Evolutionary conservation across 139 green algal genomes (phyloP), one percentile per base, ranked within the genome.

Genomic region (Coelastrella sp.): DNA sequence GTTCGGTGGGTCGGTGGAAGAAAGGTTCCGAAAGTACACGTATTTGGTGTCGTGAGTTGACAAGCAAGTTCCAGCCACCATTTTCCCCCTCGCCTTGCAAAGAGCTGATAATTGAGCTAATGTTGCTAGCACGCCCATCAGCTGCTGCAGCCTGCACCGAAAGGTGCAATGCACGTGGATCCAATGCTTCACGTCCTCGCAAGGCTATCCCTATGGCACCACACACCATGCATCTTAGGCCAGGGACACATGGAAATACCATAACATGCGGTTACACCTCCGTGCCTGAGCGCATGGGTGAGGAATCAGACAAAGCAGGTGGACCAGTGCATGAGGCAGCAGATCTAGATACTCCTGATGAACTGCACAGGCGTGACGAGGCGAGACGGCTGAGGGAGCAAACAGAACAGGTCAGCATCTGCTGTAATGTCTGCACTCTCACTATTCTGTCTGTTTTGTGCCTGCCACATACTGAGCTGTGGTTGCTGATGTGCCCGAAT

Each of bases 271-370:
- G 59, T 12, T 87, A 87, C 65, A 87, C 82, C 0, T 87, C 82
- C 1, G 17, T 87, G 25, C 82, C 82, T 9, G 82, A 87, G 65
- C 82, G 82, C 27, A 78, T 79, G 82, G 82, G 82, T 7, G 65
- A 87, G 17, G 24, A 87, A 19, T 11, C 61, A 10, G 65, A 79
- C 35, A 78, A 87, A 24, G 25, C 82, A 35, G 61, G 63, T 78
- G 82, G 27, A 66, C 25, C 82, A 60, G 35, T 59, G 3, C 76
- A 14, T 20, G 76, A 82, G 24, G 76, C 14, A 19, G 76, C 27
- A 63, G 76, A 19, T 19, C 66, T 75, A 75, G 66, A 59, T 22
- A 82, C 27, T 19, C 76, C 76, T 25, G 76, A 82, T n/a, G 76
- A 59, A 82, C 35, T 60, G 14, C 35, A 76, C 19, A 76, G 24